Evolutionary conservation across 176 grass and related monocot species (phyloP).

Genomic region (Lolium perenne): DNA sequence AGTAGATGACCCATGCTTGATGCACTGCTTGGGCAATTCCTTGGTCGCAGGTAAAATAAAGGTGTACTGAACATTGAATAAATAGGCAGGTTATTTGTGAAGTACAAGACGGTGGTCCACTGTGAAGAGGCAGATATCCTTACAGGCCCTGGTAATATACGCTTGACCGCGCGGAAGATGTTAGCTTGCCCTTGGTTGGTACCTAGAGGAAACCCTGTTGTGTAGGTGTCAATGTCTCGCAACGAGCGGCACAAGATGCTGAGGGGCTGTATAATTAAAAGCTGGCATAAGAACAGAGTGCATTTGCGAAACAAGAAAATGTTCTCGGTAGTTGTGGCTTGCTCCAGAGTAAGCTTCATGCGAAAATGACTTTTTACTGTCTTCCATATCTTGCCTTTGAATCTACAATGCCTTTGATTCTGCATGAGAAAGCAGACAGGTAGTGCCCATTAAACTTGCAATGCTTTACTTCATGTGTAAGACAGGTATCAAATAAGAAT

Average conservation of each 20-base stretch:
- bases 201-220: conserved; percentile 82
- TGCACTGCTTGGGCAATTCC: conserved; percentile 84
- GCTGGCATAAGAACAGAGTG: conserved; percentile 15
- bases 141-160: conserved; percentile 91
- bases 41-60: conserved; percentile 92
- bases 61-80: conserved; percentile 73
- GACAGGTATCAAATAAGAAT: not conserved
- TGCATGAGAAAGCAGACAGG: conserved; percentile 48
- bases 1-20: conserved; percentile 71
- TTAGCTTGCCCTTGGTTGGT: conserved; percentile 79
- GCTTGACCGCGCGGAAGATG: conserved; percentile 80
- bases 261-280: conserved; percentile 74
- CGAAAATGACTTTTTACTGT: conserved; percentile 16
- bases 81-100: conserved; percentile 29
- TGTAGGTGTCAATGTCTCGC: conserved; percentile 88
- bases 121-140: conserved; percentile 47
- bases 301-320: not conserved
- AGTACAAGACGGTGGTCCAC: conserved; percentile 23
- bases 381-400: conserved; percentile 68
- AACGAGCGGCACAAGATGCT: conserved; percentile 80
- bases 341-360: conserved; percentile 25
- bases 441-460: conserved; percentile 11
- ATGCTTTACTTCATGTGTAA: not conserved
- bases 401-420: conserved; percentile 84
- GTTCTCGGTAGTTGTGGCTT: not conserved